Evolutionary conservation across 176 grass and related monocot species (phyloP).

Genomic region (Typha latifolia): DNA sequence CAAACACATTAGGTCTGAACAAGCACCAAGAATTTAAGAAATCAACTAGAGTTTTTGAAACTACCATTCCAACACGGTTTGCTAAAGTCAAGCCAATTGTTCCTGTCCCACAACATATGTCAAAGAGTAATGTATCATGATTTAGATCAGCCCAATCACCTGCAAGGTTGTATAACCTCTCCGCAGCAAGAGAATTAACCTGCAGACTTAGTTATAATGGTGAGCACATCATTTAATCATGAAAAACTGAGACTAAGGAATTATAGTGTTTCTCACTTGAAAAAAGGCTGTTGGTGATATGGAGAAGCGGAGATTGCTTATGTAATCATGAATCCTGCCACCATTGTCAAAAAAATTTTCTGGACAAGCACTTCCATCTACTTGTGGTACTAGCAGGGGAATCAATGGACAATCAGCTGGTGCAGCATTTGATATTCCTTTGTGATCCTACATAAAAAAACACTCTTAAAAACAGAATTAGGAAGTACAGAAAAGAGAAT

Average conservation of each 20-base stretch:
- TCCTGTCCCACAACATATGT: slow-evolving; percentile 93
- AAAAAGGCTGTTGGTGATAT: slow-evolving; percentile 99
- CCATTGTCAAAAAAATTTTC: slow-evolving; percentile 35
- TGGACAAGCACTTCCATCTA: slow-evolving; percentile 18
- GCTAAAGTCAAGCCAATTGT: slow-evolving; percentile 94
- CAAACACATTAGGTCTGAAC: no score
- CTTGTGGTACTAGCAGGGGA: slow-evolving; percentile 39
- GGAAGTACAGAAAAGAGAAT: no score
- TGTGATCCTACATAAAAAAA: slow-evolving; percentile 62
- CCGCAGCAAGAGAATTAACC: slow-evolving; percentile 96
- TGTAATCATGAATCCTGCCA: slow-evolving; percentile 89
- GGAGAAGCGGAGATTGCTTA: slow-evolving; percentile 79
- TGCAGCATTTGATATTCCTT: slow-evolving; percentile 98
- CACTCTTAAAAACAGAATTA: background rate
- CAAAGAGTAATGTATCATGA: slow-evolving; percentile 92
- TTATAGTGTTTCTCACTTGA: slow-evolving; percentile 38
- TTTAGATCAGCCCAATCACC: slow-evolving; percentile 93
- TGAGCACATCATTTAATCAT: slow-evolving; percentile 7
- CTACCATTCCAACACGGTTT: slow-evolving; percentile 82
- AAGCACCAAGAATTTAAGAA: no score
- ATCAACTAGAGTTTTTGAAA: background rate
- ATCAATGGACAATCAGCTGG: slow-evolving; percentile 81
- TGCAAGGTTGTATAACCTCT: slow-evolving; percentile 79
- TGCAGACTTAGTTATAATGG: slow-evolving; percentile 37
- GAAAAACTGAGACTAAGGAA: slow-evolving; percentile 5